phyloP scores from a whole-genome alignment of 148 eudicot species.

The Selenicereus undatus region DNA sequence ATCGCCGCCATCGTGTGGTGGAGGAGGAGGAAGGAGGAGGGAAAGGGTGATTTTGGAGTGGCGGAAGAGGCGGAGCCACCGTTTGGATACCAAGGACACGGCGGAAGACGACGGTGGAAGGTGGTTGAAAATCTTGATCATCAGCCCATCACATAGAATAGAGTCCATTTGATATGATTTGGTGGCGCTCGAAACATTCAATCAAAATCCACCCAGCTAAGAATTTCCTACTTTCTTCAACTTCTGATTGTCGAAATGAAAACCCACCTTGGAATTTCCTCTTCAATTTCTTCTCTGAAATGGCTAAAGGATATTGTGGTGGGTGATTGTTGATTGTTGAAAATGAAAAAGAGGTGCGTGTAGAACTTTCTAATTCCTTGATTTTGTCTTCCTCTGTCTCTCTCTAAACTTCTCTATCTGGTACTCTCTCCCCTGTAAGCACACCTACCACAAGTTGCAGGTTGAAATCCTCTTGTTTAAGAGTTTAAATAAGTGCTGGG shows the following conservation, averaged over 20 bases:
- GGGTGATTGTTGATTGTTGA: not conserved
- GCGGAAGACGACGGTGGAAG: slow-evolving; percentile 45
- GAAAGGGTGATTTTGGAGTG: slow-evolving; percentile 44
- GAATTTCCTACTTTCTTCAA: not conserved
- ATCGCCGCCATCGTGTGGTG: not conserved
- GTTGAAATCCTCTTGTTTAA: not conserved
- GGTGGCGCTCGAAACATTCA: not conserved
- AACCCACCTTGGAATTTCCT: not conserved
- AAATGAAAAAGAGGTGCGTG: not conserved
- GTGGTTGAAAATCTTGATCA: slow-evolving; percentile 58
- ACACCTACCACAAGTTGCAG: not conserved
- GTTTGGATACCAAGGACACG: slow-evolving; percentile 52
- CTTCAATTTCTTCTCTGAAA: not conserved
- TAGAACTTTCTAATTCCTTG: not conserved
- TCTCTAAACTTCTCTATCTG: not conserved
- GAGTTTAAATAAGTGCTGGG: not conserved
- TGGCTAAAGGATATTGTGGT: not conserved
- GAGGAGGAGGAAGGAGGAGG: slow-evolving; percentile 29
- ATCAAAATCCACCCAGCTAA: not conserved
- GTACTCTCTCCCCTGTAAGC: not conserved
- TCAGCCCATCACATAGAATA: slow-evolving; percentile 54
- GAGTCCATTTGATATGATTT: slow-evolving; percentile 39
- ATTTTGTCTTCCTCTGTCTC: not conserved
- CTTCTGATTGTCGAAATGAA: not conserved
- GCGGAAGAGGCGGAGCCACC: slow-evolving; percentile 67